Conservation (phyloP, 225 moss, liverwort and hornwort genomes). For the Sphagnum tenellum region DNA sequence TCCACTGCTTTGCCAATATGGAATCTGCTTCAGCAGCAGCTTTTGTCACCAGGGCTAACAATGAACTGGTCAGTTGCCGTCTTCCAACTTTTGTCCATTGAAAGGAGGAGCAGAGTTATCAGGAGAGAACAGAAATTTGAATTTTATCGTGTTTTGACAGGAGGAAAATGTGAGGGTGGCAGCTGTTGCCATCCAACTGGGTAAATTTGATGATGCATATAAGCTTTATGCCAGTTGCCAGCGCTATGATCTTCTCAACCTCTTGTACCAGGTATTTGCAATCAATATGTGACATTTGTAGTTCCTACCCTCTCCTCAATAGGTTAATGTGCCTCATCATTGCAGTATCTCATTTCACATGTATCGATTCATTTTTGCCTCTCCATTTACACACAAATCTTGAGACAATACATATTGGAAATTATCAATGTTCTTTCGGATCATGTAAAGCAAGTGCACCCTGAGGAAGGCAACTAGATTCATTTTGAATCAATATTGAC, state of each 20-base stretch:
- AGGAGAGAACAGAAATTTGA: background rate
- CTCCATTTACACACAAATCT: too few relatives aligned
- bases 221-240: slow-evolving; percentile 64
- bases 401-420: too few relatives aligned
- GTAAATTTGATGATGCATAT: slow-evolving; percentile 57
- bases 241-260: slow-evolving; percentile 87
- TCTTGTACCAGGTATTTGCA: slow-evolving; percentile 61
- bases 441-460: too few relatives aligned
- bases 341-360: too few relatives aligned
- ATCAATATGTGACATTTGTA: background rate
- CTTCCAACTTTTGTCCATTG: too few relatives aligned
- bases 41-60: slow-evolving; percentile 54
- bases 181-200: slow-evolving; percentile 83
- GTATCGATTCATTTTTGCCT: too few relatives aligned
- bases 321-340: too few relatives aligned
- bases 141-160: slow-evolving; percentile 23
- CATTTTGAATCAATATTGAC: background rate
- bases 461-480: too few relatives aligned
- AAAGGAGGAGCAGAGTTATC: too few relatives aligned
- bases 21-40: slow-evolving; percentile 58
- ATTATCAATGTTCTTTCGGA: too few relatives aligned
- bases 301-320: too few relatives aligned
- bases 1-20: slow-evolving; percentile 86
- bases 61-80: slow-evolving; percentile 42
- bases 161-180: slow-evolving; percentile 91